A percentile compares a stretch with the other conserved stretches of the same genome.
These are phyloP conservation scores for Amanita fuliginea DNA, from an alignment of 768 basidiomycete species.

Conservation along the genomic window DNA sequence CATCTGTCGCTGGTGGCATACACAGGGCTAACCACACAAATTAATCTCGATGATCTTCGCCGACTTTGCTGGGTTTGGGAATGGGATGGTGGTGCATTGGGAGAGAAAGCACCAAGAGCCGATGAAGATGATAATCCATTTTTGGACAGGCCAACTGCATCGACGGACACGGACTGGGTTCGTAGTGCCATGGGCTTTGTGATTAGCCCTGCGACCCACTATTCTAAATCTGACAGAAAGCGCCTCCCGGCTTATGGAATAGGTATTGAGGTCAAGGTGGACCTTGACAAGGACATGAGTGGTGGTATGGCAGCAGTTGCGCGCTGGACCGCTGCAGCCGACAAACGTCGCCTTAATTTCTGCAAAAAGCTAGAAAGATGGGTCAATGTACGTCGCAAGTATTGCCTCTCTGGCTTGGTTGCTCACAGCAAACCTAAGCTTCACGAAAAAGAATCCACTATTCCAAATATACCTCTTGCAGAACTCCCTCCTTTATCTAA, in stretches of 20 bases:
- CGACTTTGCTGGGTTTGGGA: constrained; percentile 87
- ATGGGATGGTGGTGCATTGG: constrained; percentile 52
- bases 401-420: neutral
- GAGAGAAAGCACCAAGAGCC: constrained; percentile 9
- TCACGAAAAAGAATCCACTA: constrained; percentile 26
- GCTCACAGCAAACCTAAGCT: constrained; percentile 28
- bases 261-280: constrained; percentile 81
- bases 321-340: constrained; percentile 69
- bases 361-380: constrained; percentile 51
- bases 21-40: constrained; percentile 50
- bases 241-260: constrained; percentile 75
- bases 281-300: constrained; percentile 69
- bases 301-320: constrained; percentile 86
- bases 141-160: constrained; percentile 28
- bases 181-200: constrained; percentile 75
- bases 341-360: constrained; percentile 48
- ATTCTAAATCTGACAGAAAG: constrained; percentile 51
- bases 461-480: constrained; percentile 54
- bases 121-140: constrained; percentile 59
- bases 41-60: constrained; percentile 58
- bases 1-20: constrained; percentile 63
- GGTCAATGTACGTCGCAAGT: constrained; percentile 37
- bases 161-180: constrained; percentile 55
- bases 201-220: constrained; percentile 61
- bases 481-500: constrained; percentile 50